A percentile compares a stretch with the other conserved stretches of the same genome.
Evolutionary conservation across 208 protist genomes (phyloP).

Genomic region (Porcisia hertigi): DNA sequence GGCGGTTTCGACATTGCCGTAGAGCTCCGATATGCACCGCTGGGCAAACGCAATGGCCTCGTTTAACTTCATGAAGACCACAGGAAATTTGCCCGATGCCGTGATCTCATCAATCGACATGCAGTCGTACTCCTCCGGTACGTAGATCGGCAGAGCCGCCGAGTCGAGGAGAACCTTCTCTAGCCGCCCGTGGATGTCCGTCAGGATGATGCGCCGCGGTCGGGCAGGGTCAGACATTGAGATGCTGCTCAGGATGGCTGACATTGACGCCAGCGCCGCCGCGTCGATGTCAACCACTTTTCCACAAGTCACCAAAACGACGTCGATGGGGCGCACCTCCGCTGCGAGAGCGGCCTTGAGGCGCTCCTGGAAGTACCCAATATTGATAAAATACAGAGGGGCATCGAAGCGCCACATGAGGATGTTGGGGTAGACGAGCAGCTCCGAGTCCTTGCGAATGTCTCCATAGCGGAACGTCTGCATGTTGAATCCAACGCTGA

Average conservation of each 20-base stretch:
- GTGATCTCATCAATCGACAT: constrained; percentile 36
- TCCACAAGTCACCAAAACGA: constrained; percentile 53
- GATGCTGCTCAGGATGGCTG: constrained; percentile 32
- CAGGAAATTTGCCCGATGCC: constrained; percentile 41
- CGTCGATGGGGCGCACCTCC: constrained; percentile 54
- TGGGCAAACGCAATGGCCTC: constrained; percentile 50
- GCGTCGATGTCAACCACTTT: constrained; percentile 62
- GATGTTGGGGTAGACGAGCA: constrained; percentile 66
- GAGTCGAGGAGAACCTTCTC: constrained; percentile 51
- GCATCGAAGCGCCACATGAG: constrained; percentile 68
- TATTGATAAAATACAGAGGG: constrained; percentile 62
- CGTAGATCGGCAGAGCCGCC: constrained; percentile 47
- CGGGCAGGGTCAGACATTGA: constrained; percentile 23
- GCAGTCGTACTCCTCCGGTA: constrained; percentile 48
- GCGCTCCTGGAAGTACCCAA: constrained; percentile 47
- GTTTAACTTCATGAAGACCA: constrained; percentile 50
- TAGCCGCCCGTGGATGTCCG: constrained; percentile 50
- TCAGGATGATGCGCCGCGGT: constrained; percentile 44
- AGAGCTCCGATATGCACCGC: constrained; percentile 42
- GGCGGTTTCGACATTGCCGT: constrained; percentile 52
- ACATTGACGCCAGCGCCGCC: constrained; percentile 35
- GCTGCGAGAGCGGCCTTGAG: constrained; percentile 35
- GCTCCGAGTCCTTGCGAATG: constrained; percentile 54
- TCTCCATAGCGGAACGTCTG: constrained; percentile 51
- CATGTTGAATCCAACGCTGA: constrained; percentile 62